phyloP scores from a whole-genome alignment of 805 yeast species.

The Hanseniaspora pseudoguilliermondii region DNA sequence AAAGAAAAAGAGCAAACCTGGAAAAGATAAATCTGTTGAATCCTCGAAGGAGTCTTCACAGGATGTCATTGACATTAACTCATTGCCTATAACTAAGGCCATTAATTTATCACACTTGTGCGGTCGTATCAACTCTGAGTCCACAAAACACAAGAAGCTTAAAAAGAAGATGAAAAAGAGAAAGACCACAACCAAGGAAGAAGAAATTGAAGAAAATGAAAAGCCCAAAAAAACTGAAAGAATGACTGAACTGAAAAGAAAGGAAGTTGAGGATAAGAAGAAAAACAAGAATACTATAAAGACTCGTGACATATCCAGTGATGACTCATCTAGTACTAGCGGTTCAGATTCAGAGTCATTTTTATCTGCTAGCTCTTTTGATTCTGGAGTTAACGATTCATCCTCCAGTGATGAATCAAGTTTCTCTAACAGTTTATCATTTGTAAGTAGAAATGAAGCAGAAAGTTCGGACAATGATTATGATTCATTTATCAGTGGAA shows the following conservation, averaged over 20 bases:
- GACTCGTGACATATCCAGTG: neutral
- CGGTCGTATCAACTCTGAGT: constrained; percentile 5
- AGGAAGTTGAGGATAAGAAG: constrained; percentile 1
- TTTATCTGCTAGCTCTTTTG: neutral
- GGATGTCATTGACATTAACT: constrained; percentile 3
- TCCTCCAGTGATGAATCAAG: neutral
- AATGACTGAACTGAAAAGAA: neutral
- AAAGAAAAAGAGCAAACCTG: neutral
- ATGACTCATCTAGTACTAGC: neutral
- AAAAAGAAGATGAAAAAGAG: constrained; percentile 10
- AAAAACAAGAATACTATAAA: neutral
- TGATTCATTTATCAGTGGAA: neutral
- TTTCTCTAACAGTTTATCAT: neutral
- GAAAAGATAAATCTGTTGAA: neutral
- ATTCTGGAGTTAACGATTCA: neutral
- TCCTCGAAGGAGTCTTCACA: neutral
- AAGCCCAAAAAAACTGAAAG: constrained; percentile 1
- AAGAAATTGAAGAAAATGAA: neutral
- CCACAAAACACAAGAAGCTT: neutral
- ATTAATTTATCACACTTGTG: constrained; percentile 11
- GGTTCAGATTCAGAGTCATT: neutral
- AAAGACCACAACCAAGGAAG: neutral
- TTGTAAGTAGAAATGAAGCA: too few species aligned
- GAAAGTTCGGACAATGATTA: too few species aligned
- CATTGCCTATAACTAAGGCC: constrained; percentile 9